These are phyloP conservation scores for Euphorbia celastroides DNA, from an alignment of 441 rosid species.

Conservation along the genomic window DNA sequence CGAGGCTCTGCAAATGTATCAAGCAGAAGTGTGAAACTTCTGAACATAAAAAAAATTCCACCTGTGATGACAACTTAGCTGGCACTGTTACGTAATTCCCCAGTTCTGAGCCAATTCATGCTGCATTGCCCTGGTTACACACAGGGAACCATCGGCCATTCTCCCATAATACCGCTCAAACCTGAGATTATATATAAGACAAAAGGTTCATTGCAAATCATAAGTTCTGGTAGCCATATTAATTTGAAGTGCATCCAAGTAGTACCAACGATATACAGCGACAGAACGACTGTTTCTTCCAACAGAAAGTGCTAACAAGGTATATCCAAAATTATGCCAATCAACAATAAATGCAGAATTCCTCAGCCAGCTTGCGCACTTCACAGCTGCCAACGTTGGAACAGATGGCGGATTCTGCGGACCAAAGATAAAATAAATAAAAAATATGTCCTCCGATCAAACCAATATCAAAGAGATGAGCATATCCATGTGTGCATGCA, in stretches of 20 bases:
- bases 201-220: slow-evolving; percentile 2
- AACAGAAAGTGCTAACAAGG: slow-evolving; percentile 74
- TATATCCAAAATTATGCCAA: slow-evolving; percentile 99
- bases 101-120: slow-evolving; percentile 93
- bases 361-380: slow-evolving; percentile 87
- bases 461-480: neutral
- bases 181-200: slow-evolving; percentile 37
- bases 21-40: slow-evolving; percentile 8
- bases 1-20: slow-evolving; percentile 46
- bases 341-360: slow-evolving; percentile 67
- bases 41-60: neutral
- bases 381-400: slow-evolving; percentile 80
- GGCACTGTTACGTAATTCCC: slow-evolving; percentile 78
- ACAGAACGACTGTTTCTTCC: slow-evolving; percentile 84
- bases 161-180: slow-evolving; percentile 75
- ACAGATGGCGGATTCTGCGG: slow-evolving; percentile 94
- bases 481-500: neutral
- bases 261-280: slow-evolving; percentile 74
- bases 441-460: neutral
- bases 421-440: slow-evolving; percentile 11
- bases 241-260: slow-evolving; percentile 14
- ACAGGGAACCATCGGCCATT: slow-evolving; percentile 82
- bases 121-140: slow-evolving; percentile 95
- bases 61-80: slow-evolving; percentile 10
- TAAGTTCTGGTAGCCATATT: neutral